Evolutionary conservation across 257 asterid species (phyloP).

Genomic region (Lantana camara): DNA sequence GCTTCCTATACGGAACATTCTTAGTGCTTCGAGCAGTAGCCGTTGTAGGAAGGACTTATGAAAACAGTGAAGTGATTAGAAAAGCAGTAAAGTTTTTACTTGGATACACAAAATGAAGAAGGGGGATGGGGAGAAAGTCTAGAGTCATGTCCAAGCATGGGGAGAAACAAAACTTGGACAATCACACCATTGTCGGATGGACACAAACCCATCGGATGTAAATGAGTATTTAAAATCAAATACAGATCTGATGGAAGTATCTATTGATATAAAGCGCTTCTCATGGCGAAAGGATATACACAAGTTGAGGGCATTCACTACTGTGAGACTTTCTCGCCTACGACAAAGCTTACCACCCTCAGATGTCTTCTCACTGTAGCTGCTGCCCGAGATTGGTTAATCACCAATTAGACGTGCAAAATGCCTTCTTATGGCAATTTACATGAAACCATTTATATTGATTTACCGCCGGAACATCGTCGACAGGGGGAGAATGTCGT

Average conservation of each 20-base stretch:
- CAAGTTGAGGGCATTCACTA: neutral
- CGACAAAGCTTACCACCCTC: neutral
- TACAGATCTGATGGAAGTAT: neutral
- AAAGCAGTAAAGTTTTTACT: constrained; percentile 57
- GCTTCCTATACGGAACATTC: constrained; percentile 75
- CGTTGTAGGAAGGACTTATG: constrained; percentile 56
- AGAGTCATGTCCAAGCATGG: constrained; percentile 86
- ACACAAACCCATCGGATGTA: neutral
- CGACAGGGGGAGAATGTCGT: neutral
- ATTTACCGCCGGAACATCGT: neutral
- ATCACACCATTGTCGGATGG: neutral
- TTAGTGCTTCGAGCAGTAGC: constrained; percentile 54
- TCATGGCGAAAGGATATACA: neutral
- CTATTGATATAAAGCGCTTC: neutral
- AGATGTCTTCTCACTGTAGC: neutral
- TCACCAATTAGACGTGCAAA: neutral
- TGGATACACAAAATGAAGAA: constrained; percentile 66
- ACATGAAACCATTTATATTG: neutral
- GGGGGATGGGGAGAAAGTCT: constrained; percentile 93
- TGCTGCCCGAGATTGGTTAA: neutral
- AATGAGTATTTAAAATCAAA: neutral
- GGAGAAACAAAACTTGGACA: neutral
- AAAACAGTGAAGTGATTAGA: constrained; percentile 52
- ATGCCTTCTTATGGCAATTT: neutral
- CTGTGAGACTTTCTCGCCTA: neutral